These are phyloP conservation scores for Dactylella cylindrospora DNA, from an alignment of 2,329 filamentous ascomycete genomes.

Conservation along the genomic window DNA sequence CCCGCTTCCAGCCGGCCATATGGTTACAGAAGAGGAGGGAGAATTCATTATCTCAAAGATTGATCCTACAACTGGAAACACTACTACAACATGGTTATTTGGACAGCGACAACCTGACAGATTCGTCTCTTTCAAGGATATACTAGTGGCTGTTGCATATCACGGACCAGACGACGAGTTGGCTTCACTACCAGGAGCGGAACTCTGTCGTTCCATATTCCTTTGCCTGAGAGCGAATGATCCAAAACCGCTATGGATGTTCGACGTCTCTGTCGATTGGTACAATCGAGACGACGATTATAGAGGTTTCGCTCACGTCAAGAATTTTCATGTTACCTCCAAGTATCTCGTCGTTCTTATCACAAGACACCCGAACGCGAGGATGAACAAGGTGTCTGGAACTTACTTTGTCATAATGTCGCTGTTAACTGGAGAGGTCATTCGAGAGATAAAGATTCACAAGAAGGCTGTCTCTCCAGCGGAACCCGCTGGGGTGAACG, in stretches of 20 bases:
- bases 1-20: slow-evolving; percentile 45
- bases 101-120: slow-evolving; percentile 47
- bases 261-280: slow-evolving; percentile 47
- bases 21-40: slow-evolving; percentile 44
- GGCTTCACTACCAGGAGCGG: slow-evolving; percentile 37
- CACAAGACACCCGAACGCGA: slow-evolving; percentile 46
- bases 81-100: slow-evolving; percentile 46
- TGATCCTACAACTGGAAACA: slow-evolving; percentile 43
- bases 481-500: slow-evolving; percentile 10
- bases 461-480: slow-evolving; percentile 40
- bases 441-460: slow-evolving; percentile 38
- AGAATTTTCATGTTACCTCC: slow-evolving; percentile 49
- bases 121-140: slow-evolving; percentile 47
- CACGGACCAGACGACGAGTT: slow-evolving; percentile 43
- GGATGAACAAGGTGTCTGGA: slow-evolving; percentile 48
- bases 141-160: slow-evolving; percentile 47
- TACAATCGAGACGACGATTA: slow-evolving; percentile 45
- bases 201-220: slow-evolving; percentile 24
- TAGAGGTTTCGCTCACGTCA: slow-evolving; percentile 48
- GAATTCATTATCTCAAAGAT: slow-evolving; percentile 46
- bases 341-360: slow-evolving; percentile 49
- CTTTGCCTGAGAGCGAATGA: slow-evolving; percentile 32
- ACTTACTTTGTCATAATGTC: slow-evolving; percentile 48
- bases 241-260: slow-evolving; percentile 46
- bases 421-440: slow-evolving; percentile 24